Evolutionary conservation across 2,329 filamentous ascomycete genomes (phyloP).

Genomic region (Dendrostoma leiphaemia): DNA sequence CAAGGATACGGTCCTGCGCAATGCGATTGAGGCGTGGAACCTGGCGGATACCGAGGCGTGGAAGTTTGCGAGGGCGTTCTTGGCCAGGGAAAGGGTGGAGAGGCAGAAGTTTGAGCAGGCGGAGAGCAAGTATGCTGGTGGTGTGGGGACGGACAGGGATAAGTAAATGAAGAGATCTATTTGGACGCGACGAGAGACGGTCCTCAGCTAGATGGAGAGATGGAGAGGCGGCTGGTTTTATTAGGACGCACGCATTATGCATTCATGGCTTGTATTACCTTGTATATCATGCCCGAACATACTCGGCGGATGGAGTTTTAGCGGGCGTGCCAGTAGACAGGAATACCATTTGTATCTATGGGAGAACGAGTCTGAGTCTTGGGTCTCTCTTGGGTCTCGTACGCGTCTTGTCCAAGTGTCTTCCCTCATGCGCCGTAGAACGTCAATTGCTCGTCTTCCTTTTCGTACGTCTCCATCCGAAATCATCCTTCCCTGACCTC

Average conservation of each 20-base stretch:
- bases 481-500: too few relatives aligned
- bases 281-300: not conserved
- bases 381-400: not conserved
- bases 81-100: slow-evolving; percentile 62
- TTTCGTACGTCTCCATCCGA: not conserved
- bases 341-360: not conserved
- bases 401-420: too few relatives aligned
- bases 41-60: slow-evolving; percentile 75
- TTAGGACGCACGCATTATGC: not conserved
- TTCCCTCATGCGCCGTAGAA: too few relatives aligned
- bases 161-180: too few relatives aligned
- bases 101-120: slow-evolving; percentile 67
- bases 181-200: too few relatives aligned
- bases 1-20: slow-evolving; percentile 44
- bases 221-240: not conserved
- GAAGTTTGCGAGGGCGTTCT: slow-evolving; percentile 69
- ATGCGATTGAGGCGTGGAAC: slow-evolving; percentile 64
- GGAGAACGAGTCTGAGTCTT: too few relatives aligned
- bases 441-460: too few relatives aligned
- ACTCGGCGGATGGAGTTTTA: not conserved
- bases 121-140: slow-evolving; percentile 62
- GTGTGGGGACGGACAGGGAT: slow-evolving; percentile 52
- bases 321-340: not conserved
- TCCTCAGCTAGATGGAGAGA: not conserved
- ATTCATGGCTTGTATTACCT: not conserved